Percentiles rank a stretch among this genome's conserved stretches.
Evolutionary conservation across 768 basidiomycete genomes (phyloP).

Genomic region (Russula foetens): DNA sequence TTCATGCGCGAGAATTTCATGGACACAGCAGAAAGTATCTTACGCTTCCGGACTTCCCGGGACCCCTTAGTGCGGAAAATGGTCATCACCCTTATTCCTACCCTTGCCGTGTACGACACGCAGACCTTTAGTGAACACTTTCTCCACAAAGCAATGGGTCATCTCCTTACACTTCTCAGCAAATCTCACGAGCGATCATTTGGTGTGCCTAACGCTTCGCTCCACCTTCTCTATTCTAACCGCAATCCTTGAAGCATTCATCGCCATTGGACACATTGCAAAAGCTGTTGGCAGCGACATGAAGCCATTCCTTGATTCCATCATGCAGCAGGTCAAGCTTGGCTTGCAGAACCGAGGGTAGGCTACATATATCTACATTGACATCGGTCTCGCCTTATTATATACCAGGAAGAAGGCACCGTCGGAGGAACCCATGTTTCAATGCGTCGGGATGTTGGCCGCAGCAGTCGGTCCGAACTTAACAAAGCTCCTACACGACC

Average conservation of each 20-base stretch:
- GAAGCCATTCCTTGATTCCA: slow-evolving; percentile 89
- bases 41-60: slow-evolving; percentile 80
- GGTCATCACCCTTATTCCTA: slow-evolving; percentile 93
- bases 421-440: slow-evolving; percentile 91
- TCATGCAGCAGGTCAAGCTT: slow-evolving; percentile 82
- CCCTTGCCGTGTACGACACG: slow-evolving; percentile 89
- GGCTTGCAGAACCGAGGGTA: slow-evolving; percentile 87
- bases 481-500: slow-evolving; percentile 92
- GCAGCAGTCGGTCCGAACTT: slow-evolving; percentile 92
- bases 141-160: slow-evolving; percentile 89
- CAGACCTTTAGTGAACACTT: slow-evolving; percentile 87
- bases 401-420: slow-evolving; percentile 80
- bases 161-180: slow-evolving; percentile 79
- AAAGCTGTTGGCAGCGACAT: slow-evolving; percentile 88
- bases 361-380: slow-evolving; percentile 17
- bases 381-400: not conserved
- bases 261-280: slow-evolving; percentile 94
- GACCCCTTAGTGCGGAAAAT: slow-evolving; percentile 86
- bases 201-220: slow-evolving; percentile 39
- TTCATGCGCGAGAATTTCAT: slow-evolving; percentile 86
- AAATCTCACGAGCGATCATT: slow-evolving; percentile 85
- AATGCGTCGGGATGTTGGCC: slow-evolving; percentile 95
- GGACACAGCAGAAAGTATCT: slow-evolving; percentile 82
- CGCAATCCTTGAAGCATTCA: slow-evolving; percentile 56
- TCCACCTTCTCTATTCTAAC: not conserved